These are phyloP conservation scores for Colletotrichum tabaci DNA, from an alignment of 2,329 filamentous ascomycete genomes.

Conservation along the genomic window DNA sequence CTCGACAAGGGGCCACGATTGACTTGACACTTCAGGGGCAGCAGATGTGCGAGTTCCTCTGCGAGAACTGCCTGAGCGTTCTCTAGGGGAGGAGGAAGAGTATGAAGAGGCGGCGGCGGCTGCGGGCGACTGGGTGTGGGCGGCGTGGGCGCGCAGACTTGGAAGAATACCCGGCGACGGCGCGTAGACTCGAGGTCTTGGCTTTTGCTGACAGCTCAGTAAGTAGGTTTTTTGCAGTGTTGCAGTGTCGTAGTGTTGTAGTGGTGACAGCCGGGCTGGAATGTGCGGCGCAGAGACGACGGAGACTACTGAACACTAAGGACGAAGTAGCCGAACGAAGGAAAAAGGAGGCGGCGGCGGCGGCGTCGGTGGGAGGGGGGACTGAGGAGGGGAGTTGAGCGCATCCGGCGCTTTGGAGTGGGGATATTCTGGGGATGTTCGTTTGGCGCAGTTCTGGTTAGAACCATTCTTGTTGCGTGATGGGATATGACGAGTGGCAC, in stretches of 20 bases:
- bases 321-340: background rate
- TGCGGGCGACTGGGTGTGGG: background rate
- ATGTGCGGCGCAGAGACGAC: constrained; percentile 15
- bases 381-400: constrained; percentile 8
- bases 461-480: background rate
- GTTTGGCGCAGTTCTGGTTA: constrained; percentile 29
- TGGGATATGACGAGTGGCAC: background rate
- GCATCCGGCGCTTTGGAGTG: constrained; percentile 33
- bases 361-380: background rate
- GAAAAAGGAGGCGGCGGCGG: background rate
- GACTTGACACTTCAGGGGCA: constrained; percentile 47
- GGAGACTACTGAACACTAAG: background rate
- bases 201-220: constrained; percentile 11
- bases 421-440: constrained; percentile 7
- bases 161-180: background rate
- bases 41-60: constrained; percentile 39
- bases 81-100: constrained; percentile 16
- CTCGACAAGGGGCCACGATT: constrained; percentile 42
- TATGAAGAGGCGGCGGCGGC: no score
- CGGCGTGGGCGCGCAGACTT: background rate
- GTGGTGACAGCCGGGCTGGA: constrained; percentile 28
- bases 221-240: background rate
- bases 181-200: constrained; percentile 15
- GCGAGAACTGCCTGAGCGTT: constrained; percentile 40
- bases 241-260: constrained; percentile 6